phyloP scores from a whole-genome alignment of 495 filamentous ascomycete genomes.

The Terfezia boudieri region DNA sequence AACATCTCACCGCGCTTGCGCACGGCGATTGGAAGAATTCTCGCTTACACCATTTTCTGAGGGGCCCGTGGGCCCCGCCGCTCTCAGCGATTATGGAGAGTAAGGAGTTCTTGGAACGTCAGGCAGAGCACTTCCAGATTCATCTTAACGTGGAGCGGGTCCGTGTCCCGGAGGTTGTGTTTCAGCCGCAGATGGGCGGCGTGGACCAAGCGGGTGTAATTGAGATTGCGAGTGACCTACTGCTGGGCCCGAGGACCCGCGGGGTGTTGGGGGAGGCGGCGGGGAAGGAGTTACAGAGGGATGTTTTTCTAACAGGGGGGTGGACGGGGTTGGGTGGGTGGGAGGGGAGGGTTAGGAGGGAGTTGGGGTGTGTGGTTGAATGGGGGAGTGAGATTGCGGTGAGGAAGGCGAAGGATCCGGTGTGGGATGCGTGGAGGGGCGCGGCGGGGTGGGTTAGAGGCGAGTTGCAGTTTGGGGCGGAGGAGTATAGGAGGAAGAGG shows the following conservation, averaged over 20 bases:
- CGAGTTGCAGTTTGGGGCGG: constrained; percentile 5
- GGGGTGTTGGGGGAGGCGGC: constrained; percentile 32
- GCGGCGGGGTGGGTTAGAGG: constrained; percentile 55
- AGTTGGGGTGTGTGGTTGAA: constrained; percentile 49
- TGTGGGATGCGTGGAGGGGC: constrained; percentile 80
- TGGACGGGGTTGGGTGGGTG: constrained; percentile 71
- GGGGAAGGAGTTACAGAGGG: constrained; percentile 43
- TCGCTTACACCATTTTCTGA: constrained; percentile 67
- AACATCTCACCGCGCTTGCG: constrained; percentile 74
- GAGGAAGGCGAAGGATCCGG: constrained; percentile 44
- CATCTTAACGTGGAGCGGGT: constrained; percentile 95
- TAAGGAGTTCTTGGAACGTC: constrained; percentile 29
- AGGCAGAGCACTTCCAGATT: constrained; percentile 63
- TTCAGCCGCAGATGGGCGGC: constrained; percentile 86
- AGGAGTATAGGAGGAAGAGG: constrained; percentile 25
- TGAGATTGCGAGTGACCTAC: constrained; percentile 69
- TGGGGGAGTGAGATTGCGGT: constrained; percentile 39
- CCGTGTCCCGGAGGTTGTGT: constrained; percentile 83
- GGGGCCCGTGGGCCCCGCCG: constrained; percentile 52
- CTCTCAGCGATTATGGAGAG: no score
- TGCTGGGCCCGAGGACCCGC: constrained; percentile 36
- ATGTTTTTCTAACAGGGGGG: constrained; percentile 89
- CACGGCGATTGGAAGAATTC: constrained; percentile 86
- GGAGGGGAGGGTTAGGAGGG: constrained; percentile 54
- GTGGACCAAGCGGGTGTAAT: constrained; percentile 84